A percentile compares a stretch with the other conserved stretches of the same genome.
Conservation (phyloP, 495 filamentous ascomycete genomes). For the Penicillium cinerascens region DNA sequence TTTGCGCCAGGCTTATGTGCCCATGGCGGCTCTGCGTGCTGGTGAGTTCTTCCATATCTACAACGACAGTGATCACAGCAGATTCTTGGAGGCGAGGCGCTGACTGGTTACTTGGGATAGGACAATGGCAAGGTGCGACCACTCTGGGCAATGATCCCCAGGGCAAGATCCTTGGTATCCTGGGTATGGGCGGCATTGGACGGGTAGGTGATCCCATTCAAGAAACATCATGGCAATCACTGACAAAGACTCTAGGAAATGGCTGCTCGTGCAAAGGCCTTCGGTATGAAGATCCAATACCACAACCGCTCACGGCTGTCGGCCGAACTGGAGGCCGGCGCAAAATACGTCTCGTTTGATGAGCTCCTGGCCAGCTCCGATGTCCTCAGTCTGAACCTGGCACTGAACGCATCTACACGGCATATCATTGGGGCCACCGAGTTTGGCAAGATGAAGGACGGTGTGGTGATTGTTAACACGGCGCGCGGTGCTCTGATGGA, state of each 20-base stretch:
- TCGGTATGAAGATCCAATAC: slow-evolving; percentile 69
- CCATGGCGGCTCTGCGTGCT: slow-evolving; percentile 56
- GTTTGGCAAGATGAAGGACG: slow-evolving; percentile 69
- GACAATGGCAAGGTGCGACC: slow-evolving; percentile 50
- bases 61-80: not conserved
- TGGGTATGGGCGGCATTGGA: slow-evolving; percentile 86
- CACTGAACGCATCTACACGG: slow-evolving; percentile 61
- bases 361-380: slow-evolving; percentile 67
- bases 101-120: slow-evolving; percentile 17
- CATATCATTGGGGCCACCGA: slow-evolving; percentile 66
- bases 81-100: not conserved
- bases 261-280: slow-evolving; percentile 63
- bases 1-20: slow-evolving; percentile 61
- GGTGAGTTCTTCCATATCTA: slow-evolving; percentile 36
- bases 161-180: slow-evolving; percentile 70
- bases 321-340: slow-evolving; percentile 51
- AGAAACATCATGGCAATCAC: not conserved
- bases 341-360: slow-evolving; percentile 64
- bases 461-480: slow-evolving; percentile 78
- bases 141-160: slow-evolving; percentile 64
- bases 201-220: slow-evolving; percentile 24
- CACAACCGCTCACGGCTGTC: slow-evolving; percentile 61
- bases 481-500: slow-evolving; percentile 77
- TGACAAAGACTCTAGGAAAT: slow-evolving; percentile 51
- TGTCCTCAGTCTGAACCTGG: slow-evolving; percentile 74